Evolutionary conservation across 176 grass and related monocot species (phyloP).

Genomic region (Stipa capillata): DNA sequence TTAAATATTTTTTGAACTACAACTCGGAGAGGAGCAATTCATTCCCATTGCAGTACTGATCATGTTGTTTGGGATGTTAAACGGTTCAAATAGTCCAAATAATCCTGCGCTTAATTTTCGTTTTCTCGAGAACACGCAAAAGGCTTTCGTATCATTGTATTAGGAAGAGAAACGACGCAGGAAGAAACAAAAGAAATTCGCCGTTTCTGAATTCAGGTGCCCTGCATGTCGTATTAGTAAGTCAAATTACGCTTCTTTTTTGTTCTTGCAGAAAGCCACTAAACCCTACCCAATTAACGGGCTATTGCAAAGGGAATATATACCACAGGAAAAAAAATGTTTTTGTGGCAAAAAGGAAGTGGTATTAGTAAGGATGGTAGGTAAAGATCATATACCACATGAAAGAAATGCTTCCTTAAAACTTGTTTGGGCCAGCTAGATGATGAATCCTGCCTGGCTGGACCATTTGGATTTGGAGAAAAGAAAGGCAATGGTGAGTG

Average conservation of each 20-base stretch:
- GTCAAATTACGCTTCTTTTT: too few species aligned
- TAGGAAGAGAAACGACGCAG: too few species aligned
- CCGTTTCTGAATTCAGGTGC: background rate
- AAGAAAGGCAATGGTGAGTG: background rate
- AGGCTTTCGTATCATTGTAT: too few species aligned
- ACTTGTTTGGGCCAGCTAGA: background rate
- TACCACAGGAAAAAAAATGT: background rate
- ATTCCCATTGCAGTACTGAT: too few species aligned
- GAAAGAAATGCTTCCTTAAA: background rate
- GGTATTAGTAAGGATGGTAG: background rate
- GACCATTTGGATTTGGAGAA: conserved; percentile 22
- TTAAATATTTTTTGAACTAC: background rate
- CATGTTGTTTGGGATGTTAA: too few species aligned
- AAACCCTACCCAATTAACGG: background rate
- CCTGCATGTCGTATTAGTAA: too few species aligned
- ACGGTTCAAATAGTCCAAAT: too few species aligned
- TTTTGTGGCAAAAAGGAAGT: background rate
- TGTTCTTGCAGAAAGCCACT: background rate
- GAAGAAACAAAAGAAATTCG: background rate
- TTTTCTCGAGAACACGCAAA: too few species aligned
- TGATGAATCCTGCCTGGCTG: background rate
- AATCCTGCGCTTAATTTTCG: too few species aligned
- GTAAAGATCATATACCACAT: background rate
- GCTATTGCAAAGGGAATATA: too few species aligned
- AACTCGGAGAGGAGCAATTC: too few species aligned